These are phyloP conservation scores for Lophium mytilinum DNA, from an alignment of 495 filamentous ascomycete genomes.

Conservation along the genomic window DNA sequence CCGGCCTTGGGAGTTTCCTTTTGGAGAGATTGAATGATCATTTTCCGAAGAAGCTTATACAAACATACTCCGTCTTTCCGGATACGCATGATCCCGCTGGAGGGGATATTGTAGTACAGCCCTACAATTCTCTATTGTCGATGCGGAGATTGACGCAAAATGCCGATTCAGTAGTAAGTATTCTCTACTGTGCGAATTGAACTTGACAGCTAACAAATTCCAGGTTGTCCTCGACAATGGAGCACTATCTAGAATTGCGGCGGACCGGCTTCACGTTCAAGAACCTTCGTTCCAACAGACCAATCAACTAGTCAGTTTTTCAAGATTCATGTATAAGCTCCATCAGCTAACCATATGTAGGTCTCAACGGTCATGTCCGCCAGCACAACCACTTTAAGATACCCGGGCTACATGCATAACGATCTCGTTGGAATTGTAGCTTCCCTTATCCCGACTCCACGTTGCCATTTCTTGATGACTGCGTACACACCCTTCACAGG, in stretches of 20 bases:
- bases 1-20: conserved; percentile 86
- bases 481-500: conserved; percentile 96
- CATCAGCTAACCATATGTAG: not conserved
- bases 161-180: conserved; percentile 78
- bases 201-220: not conserved
- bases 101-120: conserved; percentile 90
- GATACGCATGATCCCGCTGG: conserved; percentile 61
- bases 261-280: conserved; percentile 87
- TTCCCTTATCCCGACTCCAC: conserved; percentile 88
- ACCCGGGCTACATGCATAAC: conserved; percentile 99
- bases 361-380: conserved; percentile 97
- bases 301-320: conserved; percentile 62
- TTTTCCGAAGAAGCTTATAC: conserved; percentile 97
- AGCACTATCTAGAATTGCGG: conserved; percentile 85
- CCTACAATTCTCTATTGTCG: conserved; percentile 91
- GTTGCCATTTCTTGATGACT: conserved; percentile 96
- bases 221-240: conserved; percentile 93
- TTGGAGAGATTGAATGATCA: conserved; percentile 95
- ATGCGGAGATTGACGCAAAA: conserved; percentile 90
- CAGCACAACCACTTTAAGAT: conserved; percentile 88
- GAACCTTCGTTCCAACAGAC: conserved; percentile 94
- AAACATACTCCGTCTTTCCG: conserved; percentile 97
- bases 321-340: conserved; percentile 27
- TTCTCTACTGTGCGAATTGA: too few relatives aligned
- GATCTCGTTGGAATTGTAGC: conserved; percentile 95